Evolutionary conservation across 805 yeast species (phyloP).

Genomic region (Wickerhamomyces xylosicus): DNA sequence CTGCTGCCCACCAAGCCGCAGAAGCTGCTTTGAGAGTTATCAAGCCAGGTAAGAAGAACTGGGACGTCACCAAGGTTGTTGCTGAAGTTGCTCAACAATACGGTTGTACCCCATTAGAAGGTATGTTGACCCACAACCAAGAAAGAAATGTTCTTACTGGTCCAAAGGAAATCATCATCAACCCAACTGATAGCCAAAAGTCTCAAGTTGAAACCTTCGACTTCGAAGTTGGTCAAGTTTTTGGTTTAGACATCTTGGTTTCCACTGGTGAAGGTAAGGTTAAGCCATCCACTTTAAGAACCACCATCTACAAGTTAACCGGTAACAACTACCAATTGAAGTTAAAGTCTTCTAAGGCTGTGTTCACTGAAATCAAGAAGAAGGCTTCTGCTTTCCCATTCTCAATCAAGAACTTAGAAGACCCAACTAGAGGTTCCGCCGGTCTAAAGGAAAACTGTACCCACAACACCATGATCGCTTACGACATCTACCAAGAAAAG

Average conservation of each 20-base stretch:
- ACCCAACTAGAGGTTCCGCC: slow-evolving; percentile 62
- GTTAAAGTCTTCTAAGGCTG: slow-evolving; percentile 59
- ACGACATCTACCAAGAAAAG: slow-evolving; percentile 60
- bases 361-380: slow-evolving; percentile 56
- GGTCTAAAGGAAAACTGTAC: slow-evolving; percentile 64
- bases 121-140: slow-evolving; percentile 70
- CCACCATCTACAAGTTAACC: slow-evolving; percentile 64
- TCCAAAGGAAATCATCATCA: slow-evolving; percentile 64
- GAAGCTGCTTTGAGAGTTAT: slow-evolving; percentile 69
- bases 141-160: slow-evolving; percentile 60
- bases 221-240: slow-evolving; percentile 70
- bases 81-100: slow-evolving; percentile 48
- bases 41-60: slow-evolving; percentile 58
- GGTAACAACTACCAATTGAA: slow-evolving; percentile 60
- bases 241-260: slow-evolving; percentile 63
- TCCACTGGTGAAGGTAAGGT: slow-evolving; percentile 61
- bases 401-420: slow-evolving; percentile 53
- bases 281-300: slow-evolving; percentile 44
- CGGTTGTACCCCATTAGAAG: slow-evolving; percentile 56
- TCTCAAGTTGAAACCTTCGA: slow-evolving; percentile 49
- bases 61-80: slow-evolving; percentile 65
- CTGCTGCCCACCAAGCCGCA: slow-evolving; percentile 68
- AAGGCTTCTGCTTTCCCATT: slow-evolving; percentile 62
- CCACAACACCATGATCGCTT: slow-evolving; percentile 58
- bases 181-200: slow-evolving; percentile 62